These are phyloP conservation scores for Trichosanthes truncata DNA, from an alignment of 306 rosid genomes.

Conservation along the genomic window DNA sequence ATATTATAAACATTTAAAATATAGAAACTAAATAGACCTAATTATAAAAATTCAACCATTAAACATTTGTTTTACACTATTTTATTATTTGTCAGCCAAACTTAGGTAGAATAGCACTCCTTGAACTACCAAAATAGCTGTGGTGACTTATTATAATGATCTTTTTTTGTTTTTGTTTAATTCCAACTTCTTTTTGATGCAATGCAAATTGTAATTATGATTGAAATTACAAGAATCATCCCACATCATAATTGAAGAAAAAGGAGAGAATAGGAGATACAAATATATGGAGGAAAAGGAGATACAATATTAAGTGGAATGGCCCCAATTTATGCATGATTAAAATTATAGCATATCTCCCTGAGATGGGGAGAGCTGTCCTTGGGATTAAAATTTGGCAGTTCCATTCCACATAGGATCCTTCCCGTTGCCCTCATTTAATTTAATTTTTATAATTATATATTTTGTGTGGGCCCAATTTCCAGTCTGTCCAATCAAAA, in stretches of 20 bases:
- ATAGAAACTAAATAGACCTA: too few relatives aligned
- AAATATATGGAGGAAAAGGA: background rate
- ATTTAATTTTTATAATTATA: background rate
- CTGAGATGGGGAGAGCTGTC: background rate
- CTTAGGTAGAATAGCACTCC: fast-evolving
- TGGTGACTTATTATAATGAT: background rate
- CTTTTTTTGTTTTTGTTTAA: background rate
- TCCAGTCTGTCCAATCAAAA: background rate
- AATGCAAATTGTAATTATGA: background rate
- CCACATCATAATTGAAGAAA: background rate
- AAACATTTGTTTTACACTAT: too few relatives aligned
- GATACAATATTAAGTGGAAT: background rate
- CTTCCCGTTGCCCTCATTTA: background rate
- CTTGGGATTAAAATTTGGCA: background rate
- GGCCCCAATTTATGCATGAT: background rate
- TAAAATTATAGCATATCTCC: conserved; percentile 1
- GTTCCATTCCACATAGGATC: background rate
- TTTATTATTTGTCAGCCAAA: too few relatives aligned
- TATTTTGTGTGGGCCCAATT: background rate
- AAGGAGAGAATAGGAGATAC: background rate
- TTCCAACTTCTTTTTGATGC: background rate
- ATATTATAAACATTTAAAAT: too few relatives aligned
- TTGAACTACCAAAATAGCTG: background rate
- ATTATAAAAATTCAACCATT: too few relatives aligned
- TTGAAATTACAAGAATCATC: background rate